These are phyloP conservation scores for Ceratonia siliqua DNA, from an alignment of 306 rosid genomes.

Conservation along the genomic window DNA sequence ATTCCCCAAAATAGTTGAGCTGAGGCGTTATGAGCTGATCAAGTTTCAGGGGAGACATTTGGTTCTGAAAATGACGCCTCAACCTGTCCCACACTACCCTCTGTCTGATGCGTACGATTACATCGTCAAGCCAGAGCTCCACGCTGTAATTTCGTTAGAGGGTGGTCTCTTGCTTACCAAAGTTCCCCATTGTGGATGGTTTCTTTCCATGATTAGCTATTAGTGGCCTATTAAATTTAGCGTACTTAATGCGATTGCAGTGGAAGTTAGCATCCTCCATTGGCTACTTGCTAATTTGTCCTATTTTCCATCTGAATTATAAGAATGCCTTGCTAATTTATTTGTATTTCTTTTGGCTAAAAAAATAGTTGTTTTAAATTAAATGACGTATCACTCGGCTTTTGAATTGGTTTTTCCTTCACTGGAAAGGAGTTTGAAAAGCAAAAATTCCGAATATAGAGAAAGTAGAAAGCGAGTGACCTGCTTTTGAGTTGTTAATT, in stretches of 20 bases:
- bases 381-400: neutral
- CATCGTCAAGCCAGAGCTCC: neutral
- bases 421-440: neutral
- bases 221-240: neutral
- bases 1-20: neutral
- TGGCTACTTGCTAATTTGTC: neutral
- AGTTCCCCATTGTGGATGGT: neutral
- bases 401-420: slow-evolving; percentile 1
- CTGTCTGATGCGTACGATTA: neutral
- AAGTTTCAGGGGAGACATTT: slow-evolving; percentile 11
- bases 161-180: neutral
- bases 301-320: neutral
- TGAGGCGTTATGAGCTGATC: neutral
- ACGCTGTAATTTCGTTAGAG: neutral
- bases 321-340: neutral
- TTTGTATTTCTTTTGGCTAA: neutral
- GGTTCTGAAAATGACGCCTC: slow-evolving; percentile 1
- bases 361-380: neutral
- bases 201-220: neutral
- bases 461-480: slow-evolving; percentile 18
- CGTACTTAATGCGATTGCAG: neutral
- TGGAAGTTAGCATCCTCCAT: neutral
- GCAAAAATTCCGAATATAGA: neutral
- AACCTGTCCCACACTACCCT: neutral
- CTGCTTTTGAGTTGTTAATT: slow-evolving; percentile 7